Base-by-base conservation (phyloP, 164 flowering plant genomes). In the Aristolochia californica region DNA sequence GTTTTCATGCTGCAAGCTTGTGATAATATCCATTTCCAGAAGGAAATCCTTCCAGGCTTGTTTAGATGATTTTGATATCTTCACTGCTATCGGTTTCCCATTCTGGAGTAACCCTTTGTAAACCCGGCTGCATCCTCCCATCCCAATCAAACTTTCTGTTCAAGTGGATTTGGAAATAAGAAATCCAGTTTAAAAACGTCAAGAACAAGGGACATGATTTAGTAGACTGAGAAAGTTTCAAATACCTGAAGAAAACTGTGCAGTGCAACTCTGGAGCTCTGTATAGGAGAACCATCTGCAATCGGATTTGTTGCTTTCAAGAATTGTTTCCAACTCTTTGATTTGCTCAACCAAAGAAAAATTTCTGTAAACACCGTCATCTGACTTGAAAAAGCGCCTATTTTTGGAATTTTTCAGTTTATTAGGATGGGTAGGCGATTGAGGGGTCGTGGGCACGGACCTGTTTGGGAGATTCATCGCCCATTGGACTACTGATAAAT, bases 91-190 rank as follows among this genome's bases (percentile, higher is more conserved):
- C 25, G 55, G 59, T 70, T 80, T 80, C 21, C 97, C 90, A 71
- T 79, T 75, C 13, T 77, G 75, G 63, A 93, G 83, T 60, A 54
- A 50, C 15, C 94, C 99, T 63, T 81, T 85, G 74, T 85, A 93
- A 11, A 93, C 97, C 17, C 65, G 62, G 62, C 83, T 83, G 59
- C 79, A 74, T 12, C 95, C 97, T 67, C 99, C 97, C 68, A 77
- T 80, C 27, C 95, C 97, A 16, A 87, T 87, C 59, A 93, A 43
- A 61, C 80, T 84, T 16, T 72, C 99, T 93, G 84, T 66, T 30
- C 12, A 21, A 5, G 21, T 30, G 24, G 5, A 21, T 26, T 16
- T 64, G n/a, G n/a, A n/a, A 55, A 20, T 24, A 47, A 48, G 28
- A 23, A 23, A 12, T 0, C 21, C 10, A 58, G 20, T 5, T n/a